Evolutionary conservation across 768 basidiomycete species (phyloP).

Genomic region (Macrolepiota albuminosa): DNA sequence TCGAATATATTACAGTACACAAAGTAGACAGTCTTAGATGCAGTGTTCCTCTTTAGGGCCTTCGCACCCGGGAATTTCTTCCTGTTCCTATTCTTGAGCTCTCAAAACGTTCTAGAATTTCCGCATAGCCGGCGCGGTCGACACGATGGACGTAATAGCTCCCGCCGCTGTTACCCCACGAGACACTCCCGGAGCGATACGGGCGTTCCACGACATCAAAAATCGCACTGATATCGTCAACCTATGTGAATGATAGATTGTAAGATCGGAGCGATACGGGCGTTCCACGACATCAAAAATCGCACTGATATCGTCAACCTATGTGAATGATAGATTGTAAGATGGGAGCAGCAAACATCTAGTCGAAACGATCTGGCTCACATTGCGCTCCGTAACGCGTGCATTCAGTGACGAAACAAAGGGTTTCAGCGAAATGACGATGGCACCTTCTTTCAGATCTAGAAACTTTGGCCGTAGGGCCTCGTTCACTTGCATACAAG

Average conservation of each 20-base stretch:
- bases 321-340: not conserved
- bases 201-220: slow-evolving; percentile 68
- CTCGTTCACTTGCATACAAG: slow-evolving; percentile 65
- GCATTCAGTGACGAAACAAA: slow-evolving; percentile 72
- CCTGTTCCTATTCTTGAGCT: slow-evolving; percentile 30
- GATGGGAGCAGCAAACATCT: not conserved
- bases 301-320: slow-evolving; percentile 76
- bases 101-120: slow-evolving; percentile 54
- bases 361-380: slow-evolving; percentile 26
- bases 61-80: slow-evolving; percentile 27
- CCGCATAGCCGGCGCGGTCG: slow-evolving; percentile 66
- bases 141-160: slow-evolving; percentile 75
- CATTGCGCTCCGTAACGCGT: slow-evolving; percentile 81
- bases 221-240: slow-evolving; percentile 77
- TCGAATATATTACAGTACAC: not conserved
- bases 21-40: not conserved
- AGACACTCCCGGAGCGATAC: slow-evolving; percentile 72
- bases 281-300: slow-evolving; percentile 76
- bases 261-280: slow-evolving; percentile 44
- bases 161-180: slow-evolving; percentile 73
- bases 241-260: slow-evolving; percentile 28
- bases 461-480: slow-evolving; percentile 84
- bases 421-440: slow-evolving; percentile 83
- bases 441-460: slow-evolving; percentile 90
- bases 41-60: slow-evolving; percentile 12